These are phyloP conservation scores for Monosporascus sp. DNA, from an alignment of 2,329 filamentous ascomycete species.

Conservation along the genomic window DNA sequence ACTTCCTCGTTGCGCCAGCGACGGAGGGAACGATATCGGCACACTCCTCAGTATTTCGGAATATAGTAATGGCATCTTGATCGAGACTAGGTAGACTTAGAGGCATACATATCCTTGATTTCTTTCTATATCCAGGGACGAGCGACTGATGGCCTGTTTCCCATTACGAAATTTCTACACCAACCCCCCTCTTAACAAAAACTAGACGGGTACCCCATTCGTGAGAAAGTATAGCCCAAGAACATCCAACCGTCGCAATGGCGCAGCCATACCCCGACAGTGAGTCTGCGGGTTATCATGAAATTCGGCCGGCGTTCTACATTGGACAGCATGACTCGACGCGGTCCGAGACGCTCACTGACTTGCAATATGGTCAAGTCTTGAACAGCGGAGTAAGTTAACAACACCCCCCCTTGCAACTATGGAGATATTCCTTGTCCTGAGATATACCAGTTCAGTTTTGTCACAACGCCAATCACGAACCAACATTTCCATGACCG, in stretches of 20 bases:
- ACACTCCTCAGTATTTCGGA: not conserved
- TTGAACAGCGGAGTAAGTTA: conserved; percentile 62
- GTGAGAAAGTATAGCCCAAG: too few species aligned
- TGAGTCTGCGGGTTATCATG: conserved; percentile 39
- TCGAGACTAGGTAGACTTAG: not conserved
- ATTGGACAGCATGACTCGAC: conserved; percentile 70
- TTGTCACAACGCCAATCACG: conserved; percentile 74
- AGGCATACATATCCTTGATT: not conserved
- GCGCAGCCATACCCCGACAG: conserved; percentile 12
- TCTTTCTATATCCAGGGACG: not conserved
- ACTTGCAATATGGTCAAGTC: conserved; percentile 60
- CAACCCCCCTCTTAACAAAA: not conserved
- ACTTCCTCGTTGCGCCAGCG: not conserved
- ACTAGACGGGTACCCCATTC: too few species aligned
- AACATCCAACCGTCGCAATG: conserved; percentile 10
- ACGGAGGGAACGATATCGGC: too few species aligned
- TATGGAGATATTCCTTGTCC: conserved; percentile 8
- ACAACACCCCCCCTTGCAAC: not conserved
- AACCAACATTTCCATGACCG: conserved; percentile 66
- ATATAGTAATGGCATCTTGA: too few species aligned
- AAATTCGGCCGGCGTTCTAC: conserved; percentile 52
- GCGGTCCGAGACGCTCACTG: conserved; percentile 54
- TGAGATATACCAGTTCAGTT: conserved; percentile 57
- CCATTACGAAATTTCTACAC: not conserved
- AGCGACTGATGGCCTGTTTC: not conserved